phyloP scores from a whole-genome alignment of 2,329 filamentous ascomycete species.

The Fusarium redolens region DNA sequence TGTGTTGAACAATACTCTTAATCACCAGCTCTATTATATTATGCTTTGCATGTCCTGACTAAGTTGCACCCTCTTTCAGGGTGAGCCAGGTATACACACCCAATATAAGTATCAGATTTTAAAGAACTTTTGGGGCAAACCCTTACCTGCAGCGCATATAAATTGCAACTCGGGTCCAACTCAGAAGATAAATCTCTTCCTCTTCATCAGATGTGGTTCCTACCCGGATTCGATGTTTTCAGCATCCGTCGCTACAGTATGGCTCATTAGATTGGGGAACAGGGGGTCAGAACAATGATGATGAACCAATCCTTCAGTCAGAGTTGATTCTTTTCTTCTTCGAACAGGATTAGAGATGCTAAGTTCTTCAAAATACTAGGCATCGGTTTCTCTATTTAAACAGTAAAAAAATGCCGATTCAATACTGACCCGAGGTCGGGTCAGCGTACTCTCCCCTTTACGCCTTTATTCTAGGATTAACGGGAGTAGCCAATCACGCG shows the following conservation, averaged over 20 bases:
- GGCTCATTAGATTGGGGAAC: too few species aligned
- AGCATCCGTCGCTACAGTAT: neutral
- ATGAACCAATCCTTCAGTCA: too few species aligned
- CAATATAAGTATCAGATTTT: too few species aligned
- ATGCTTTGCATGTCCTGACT: too few species aligned
- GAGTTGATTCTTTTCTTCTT: too few species aligned
- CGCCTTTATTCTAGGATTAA: too few species aligned
- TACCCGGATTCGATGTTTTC: neutral
- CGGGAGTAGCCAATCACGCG: too few species aligned
- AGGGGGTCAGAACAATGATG: too few species aligned
- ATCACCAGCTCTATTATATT: too few species aligned
- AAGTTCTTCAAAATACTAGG: neutral
- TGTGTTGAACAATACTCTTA: too few species aligned
- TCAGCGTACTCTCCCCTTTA: fast-evolving
- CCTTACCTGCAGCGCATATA: neutral
- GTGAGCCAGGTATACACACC: too few species aligned
- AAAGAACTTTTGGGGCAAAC: neutral
- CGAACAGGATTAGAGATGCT: neutral
- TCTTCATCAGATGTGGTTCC: neutral
- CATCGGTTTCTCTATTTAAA: neutral
- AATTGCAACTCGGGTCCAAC: neutral
- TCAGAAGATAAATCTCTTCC: neutral
- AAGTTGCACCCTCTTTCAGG: too few species aligned
- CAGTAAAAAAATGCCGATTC: neutral
- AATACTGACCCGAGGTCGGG: neutral